These are phyloP conservation scores for Fusarium sp. DNA, from an alignment of 2,329 filamentous ascomycete species.

Conservation along the genomic window DNA sequence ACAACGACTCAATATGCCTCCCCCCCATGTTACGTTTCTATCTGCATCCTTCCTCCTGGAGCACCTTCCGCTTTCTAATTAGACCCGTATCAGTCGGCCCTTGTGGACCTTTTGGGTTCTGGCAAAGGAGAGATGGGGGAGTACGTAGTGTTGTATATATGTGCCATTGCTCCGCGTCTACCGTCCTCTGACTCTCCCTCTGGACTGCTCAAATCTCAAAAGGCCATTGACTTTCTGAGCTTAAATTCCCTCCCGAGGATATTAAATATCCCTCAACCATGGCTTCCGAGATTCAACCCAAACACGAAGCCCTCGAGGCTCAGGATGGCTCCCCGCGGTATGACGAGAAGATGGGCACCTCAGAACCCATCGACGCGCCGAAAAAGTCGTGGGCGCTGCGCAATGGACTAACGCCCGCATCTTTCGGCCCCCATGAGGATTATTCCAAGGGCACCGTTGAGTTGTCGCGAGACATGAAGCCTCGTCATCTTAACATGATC, in stretches of 20 bases:
- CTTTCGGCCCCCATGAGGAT: slow-evolving; percentile 44
- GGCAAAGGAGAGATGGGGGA: neutral
- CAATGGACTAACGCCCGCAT: slow-evolving; percentile 46
- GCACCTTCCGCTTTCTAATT: slow-evolving; percentile 39
- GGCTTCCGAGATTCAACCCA: slow-evolving; percentile 38
- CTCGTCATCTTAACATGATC: slow-evolving; percentile 49
- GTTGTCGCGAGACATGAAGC: slow-evolving; percentile 46
- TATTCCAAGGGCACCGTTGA: slow-evolving; percentile 40
- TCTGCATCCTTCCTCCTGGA: slow-evolving; percentile 6
- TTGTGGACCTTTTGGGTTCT: neutral
- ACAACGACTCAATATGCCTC: slow-evolving; percentile 4
- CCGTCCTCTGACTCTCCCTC: neutral
- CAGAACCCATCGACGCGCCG: slow-evolving; percentile 5
- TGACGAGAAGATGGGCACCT: slow-evolving; percentile 40
- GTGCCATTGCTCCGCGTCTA: slow-evolving; percentile 11
- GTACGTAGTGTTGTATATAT: slow-evolving; percentile 16
- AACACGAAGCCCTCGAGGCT: slow-evolving; percentile 35
- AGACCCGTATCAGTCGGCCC: slow-evolving; percentile 16
- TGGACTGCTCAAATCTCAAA: neutral
- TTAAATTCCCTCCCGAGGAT: neutral
- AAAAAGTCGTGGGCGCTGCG: slow-evolving; percentile 46
- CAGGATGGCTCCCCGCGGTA: slow-evolving; percentile 24
- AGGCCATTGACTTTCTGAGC: neutral
- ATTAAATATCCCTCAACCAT: slow-evolving; percentile 13
- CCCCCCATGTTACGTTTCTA: slow-evolving; percentile 30